Base-by-base conservation (phyloP, 2,329 filamentous ascomycete genomes). In the Emericellopsis atlantica region DNA sequence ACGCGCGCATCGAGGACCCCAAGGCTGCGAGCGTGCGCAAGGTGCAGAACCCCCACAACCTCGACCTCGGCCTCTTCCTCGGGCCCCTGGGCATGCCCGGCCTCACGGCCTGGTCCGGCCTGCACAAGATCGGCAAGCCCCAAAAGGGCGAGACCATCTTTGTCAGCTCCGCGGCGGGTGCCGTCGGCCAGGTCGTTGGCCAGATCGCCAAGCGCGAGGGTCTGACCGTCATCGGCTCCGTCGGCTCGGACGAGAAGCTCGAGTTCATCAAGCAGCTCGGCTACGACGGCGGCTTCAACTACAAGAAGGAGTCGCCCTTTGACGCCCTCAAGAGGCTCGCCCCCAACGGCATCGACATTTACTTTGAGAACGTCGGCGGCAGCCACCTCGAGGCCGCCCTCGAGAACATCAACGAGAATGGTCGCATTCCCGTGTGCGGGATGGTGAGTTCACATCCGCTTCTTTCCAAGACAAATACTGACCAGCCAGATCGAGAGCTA, bases 161-260 rank as follows among this genome's bases (percentile, higher is more conserved):
- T 59, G 72, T 94, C 49, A 84, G 78, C 43, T 81, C 84, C 4
- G 86, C 86, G 0, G 81, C 80, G 4, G 86, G 87, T 24, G 85
- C 84, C 2, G 86, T 93, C 4, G 86, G 87, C 4, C 82, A 89
- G 59, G 58, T 92, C 7, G 86, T 92, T 16, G 86, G 86, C 6
- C 86, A 92, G 62, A 62, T 93, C 36, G 85, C 84, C 45, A 90
- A 90, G 72, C 76, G 79, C 45, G 80, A 89, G 59, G 86, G 86
- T 2, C 61, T 92, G 43, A 79, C 62, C 36, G 86, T 93, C 33
- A 81, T 93, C 46, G 87, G 86, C 15, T 85, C 79, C 40, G 85
- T 87, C 10, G 86, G 87, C 3, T 77, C 77, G 15, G 81, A 89
- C 53, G 79, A 83, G 53, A 93, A 94, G 67, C 68, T 88, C 21